phyloP scores from a whole-genome alignment of 768 basidiomycete genomes.

The Boletus sp. region DNA sequence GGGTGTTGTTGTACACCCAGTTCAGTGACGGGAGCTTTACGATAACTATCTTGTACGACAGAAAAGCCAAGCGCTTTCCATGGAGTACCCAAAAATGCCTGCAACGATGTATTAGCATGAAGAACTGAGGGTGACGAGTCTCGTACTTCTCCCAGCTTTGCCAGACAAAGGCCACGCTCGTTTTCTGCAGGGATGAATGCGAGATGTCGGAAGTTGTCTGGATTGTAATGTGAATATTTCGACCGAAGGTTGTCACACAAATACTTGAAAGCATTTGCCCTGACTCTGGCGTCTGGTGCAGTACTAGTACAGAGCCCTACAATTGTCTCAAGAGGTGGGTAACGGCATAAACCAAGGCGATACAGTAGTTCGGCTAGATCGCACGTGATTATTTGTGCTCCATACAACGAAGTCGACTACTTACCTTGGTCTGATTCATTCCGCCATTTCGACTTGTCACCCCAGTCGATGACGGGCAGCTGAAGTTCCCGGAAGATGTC shows the following conservation, averaged over 20 bases:
- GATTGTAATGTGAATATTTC: slow-evolving; percentile 44
- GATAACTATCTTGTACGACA: slow-evolving; percentile 53
- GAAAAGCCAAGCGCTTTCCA: slow-evolving; percentile 73
- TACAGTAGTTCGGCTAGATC: slow-evolving; percentile 71
- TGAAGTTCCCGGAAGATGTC: no score
- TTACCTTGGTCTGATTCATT: no score
- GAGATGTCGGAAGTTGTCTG: slow-evolving; percentile 33
- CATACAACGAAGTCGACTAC: slow-evolving; percentile 25
- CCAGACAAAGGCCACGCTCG: not conserved
- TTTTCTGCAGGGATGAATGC: slow-evolving; percentile 3
- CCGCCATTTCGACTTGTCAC: no score
- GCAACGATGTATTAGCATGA: no score
- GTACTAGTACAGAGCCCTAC: slow-evolving; percentile 51
- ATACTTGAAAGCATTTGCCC: slow-evolving; percentile 66
- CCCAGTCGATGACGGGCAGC: no score
- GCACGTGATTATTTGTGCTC: not conserved
- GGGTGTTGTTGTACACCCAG: slow-evolving; percentile 69
- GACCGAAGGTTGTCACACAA: slow-evolving; percentile 35
- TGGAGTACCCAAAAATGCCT: slow-evolving; percentile 30
- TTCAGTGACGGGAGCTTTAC: slow-evolving; percentile 50
- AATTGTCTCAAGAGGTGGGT: slow-evolving; percentile 62
- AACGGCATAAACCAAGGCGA: slow-evolving; percentile 60
- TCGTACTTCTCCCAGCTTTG: slow-evolving; percentile 1
- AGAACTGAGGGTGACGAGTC: not conserved
- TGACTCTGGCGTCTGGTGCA: slow-evolving; percentile 44